Conservation (phyloP, 345 rosid species). For the Lepidium africanum region DNA sequence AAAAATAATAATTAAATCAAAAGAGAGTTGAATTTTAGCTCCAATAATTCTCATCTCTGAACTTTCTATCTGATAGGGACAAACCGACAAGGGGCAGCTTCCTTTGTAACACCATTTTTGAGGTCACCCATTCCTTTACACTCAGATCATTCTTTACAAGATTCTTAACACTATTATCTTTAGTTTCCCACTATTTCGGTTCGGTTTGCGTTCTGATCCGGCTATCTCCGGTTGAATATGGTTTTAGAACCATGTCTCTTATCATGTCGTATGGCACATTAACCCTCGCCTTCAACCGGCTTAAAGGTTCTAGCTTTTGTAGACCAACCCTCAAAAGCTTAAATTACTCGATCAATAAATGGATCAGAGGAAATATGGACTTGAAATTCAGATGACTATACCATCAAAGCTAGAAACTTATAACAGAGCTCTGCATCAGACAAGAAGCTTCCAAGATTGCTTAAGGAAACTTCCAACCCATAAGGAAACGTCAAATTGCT, state of each 20-base stretch:
- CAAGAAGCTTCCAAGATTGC: neutral
- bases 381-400: neutral
- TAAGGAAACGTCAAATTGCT: too few relatives aligned
- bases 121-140: neutral
- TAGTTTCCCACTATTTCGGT: neutral
- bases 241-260: neutral
- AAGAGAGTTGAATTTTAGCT: neutral
- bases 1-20: too few relatives aligned
- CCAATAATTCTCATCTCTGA: neutral
- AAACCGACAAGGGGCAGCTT: constrained; percentile 16
- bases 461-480: too few relatives aligned
- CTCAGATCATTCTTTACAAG: neutral
- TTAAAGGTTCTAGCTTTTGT: neutral
- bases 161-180: constrained; percentile 7
- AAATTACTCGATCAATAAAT: neutral
- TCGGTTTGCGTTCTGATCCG: neutral
- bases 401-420: neutral
- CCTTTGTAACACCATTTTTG: constrained; percentile 17
- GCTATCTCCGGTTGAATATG: neutral
- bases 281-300: neutral
- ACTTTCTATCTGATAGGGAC: constrained; percentile 10
- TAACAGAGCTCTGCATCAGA: neutral
- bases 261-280: neutral
- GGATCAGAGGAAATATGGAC: neutral
- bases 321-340: neutral